phyloP scores from a whole-genome alignment of 371 early-diverging fungal species.

The Blakeslea trispora region DNA sequence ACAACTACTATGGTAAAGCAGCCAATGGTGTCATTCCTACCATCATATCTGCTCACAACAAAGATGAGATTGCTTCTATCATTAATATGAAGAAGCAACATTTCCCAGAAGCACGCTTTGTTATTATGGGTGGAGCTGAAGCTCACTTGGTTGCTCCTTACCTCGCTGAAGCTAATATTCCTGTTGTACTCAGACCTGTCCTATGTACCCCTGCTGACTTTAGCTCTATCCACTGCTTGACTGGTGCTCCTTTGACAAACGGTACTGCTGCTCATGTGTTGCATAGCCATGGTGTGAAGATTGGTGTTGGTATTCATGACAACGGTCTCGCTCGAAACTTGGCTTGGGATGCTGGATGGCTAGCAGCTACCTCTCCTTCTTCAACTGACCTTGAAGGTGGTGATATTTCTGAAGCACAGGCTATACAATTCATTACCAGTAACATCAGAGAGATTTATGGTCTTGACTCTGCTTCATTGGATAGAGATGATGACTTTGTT shows the following conservation, averaged over 20 bases:
- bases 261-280: conserved; percentile 65
- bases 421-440: conserved; percentile 73
- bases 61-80: conserved; percentile 73
- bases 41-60: conserved; percentile 59
- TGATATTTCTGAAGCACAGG: conserved; percentile 57
- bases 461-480: conserved; percentile 19
- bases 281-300: conserved; percentile 62
- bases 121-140: conserved; percentile 70
- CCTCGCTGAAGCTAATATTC: conserved; percentile 56
- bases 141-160: conserved; percentile 67
- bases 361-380: conserved; percentile 41
- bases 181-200: conserved; percentile 67
- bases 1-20: conserved; percentile 45
- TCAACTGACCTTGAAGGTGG: conserved; percentile 15
- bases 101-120: conserved; percentile 36
- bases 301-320: conserved; percentile 61
- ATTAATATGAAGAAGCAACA: conserved; percentile 58
- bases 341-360: conserved; percentile 84
- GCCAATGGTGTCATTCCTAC: conserved; percentile 66
- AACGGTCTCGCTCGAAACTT: conserved; percentile 66
- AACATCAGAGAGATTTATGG: conserved; percentile 68
- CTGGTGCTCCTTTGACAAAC: conserved; percentile 59
- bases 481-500: conserved; percentile 35
- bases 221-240: conserved; percentile 70
- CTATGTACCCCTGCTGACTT: conserved; percentile 69